phyloP scores from a whole-genome alignment of 2,329 filamentous ascomycete species.

The Fusarium proliferatum region DNA sequence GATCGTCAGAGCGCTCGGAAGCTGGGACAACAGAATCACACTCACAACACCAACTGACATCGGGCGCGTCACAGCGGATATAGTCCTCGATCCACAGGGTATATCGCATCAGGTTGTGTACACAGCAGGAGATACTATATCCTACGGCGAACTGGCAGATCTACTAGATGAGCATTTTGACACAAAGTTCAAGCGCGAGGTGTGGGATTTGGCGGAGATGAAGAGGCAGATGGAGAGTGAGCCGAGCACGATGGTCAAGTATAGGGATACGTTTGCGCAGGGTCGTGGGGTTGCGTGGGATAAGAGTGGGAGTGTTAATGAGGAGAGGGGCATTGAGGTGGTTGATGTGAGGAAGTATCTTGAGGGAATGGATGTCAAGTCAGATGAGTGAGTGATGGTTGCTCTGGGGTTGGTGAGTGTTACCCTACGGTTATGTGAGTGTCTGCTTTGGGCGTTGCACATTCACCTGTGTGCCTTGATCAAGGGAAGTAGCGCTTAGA shows the following conservation, averaged over 20 bases:
- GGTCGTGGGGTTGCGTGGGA: slow-evolving; percentile 71
- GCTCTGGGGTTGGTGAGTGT: background rate
- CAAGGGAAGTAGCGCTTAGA: background rate
- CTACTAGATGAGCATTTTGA: slow-evolving; percentile 58
- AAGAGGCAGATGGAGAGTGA: slow-evolving; percentile 58
- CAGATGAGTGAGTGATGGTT: background rate
- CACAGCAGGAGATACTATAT: slow-evolving; percentile 71
- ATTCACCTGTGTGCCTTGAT: background rate
- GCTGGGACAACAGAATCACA: slow-evolving; percentile 71
- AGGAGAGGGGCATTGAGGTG: slow-evolving; percentile 57
- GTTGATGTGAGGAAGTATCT: slow-evolving; percentile 56
- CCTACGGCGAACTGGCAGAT: slow-evolving; percentile 65
- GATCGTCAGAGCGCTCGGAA: slow-evolving; percentile 65
- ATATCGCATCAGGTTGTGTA: slow-evolving; percentile 61
- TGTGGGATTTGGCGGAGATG: slow-evolving; percentile 61
- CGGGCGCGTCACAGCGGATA: slow-evolving; percentile 67
- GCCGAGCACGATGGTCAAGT: slow-evolving; percentile 66
- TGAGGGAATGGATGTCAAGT: slow-evolving; percentile 31
- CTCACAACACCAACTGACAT: slow-evolving; percentile 74
- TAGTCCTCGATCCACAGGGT: slow-evolving; percentile 58
- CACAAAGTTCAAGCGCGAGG: slow-evolving; percentile 57
- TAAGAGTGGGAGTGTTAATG: slow-evolving; percentile 63
- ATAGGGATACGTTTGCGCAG: slow-evolving; percentile 69
- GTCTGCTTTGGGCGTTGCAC: background rate
- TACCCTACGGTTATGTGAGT: background rate